Percentiles rank a stretch among this genome's conserved stretches.
These are phyloP conservation scores for Populus ilicifolia DNA, from an alignment of 345 rosid species.

Conservation along the genomic window DNA sequence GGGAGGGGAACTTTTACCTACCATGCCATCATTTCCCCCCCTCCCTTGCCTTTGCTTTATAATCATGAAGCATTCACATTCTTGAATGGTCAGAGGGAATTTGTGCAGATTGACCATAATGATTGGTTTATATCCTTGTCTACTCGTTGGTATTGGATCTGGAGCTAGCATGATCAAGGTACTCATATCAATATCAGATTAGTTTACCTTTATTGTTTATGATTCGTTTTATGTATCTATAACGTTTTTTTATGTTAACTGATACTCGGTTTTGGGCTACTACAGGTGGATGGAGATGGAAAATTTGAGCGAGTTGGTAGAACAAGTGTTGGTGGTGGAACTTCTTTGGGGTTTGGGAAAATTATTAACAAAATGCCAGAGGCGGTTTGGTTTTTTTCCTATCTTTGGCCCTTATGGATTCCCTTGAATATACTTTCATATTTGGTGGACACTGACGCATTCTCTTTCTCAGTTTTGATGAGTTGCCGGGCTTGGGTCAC, in stretches of 20 bases:
- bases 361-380: slow-evolving; percentile 89
- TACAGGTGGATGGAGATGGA: slow-evolving; percentile 88
- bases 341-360: slow-evolving; percentile 95
- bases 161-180: slow-evolving; percentile 99
- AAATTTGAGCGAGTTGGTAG: slow-evolving; percentile 93
- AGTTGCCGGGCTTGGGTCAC: slow-evolving; percentile 89
- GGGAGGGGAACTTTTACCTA: neutral
- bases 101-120: slow-evolving; percentile 90
- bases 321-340: slow-evolving; percentile 98
- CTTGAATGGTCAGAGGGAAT: slow-evolving; percentile 88
- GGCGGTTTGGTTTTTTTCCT: slow-evolving; percentile 36
- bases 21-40: neutral
- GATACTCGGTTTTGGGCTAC: neutral
- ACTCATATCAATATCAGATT: slow-evolving; percentile 10
- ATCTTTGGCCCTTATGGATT: neutral
- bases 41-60: neutral
- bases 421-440: neutral
- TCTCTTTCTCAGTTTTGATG: slow-evolving; percentile 65
- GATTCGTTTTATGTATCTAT: neutral
- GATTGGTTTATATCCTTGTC: slow-evolving; percentile 79
- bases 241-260: slow-evolving; percentile 22
- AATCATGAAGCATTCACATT: slow-evolving; percentile 93
- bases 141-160: slow-evolving; percentile 94
- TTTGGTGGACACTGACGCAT: neutral
- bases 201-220: neutral